A percentile compares a stretch with the other conserved stretches of the same genome.
Conservation (phyloP, 257 asterid species). For the Rubia yunnanensis region DNA sequence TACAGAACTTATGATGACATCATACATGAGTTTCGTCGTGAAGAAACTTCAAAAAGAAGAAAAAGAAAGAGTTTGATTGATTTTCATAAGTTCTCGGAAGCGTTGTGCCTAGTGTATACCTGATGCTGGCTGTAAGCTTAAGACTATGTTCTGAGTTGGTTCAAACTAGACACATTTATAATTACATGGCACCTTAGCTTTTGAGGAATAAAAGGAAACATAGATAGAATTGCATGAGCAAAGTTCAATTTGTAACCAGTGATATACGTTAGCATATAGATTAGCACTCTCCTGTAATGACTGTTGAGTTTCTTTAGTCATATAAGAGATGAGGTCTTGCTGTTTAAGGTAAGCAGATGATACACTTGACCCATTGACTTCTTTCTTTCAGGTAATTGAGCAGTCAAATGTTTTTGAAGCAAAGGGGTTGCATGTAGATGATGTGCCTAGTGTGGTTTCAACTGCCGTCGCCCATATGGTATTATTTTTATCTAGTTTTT, state of each 20-base stretch:
- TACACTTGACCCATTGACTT: background rate
- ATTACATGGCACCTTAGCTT: background rate
- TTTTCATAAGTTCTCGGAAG: background rate
- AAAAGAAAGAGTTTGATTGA: no score
- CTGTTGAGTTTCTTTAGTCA: background rate
- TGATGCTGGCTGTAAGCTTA: background rate
- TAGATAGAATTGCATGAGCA: background rate
- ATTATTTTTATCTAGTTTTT: conserved; percentile 6
- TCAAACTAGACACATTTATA: background rate
- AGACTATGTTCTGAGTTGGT: background rate
- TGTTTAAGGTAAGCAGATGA: background rate
- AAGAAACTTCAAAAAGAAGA: no score
- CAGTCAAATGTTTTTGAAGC: conserved; percentile 64
- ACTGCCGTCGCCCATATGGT: conserved; percentile 95
- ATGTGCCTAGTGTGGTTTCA: conserved; percentile 49
- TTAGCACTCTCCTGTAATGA: no score
- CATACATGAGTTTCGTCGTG: background rate
- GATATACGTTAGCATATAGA: background rate
- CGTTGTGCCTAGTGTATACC: background rate
- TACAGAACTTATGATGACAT: background rate
- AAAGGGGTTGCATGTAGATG: conserved; percentile 41
- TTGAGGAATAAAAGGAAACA: background rate
- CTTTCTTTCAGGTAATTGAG: conserved; percentile 53
- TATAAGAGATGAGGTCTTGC: background rate
- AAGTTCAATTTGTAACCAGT: background rate